Evolutionary conservation across 176 grass and related monocot genomes (phyloP).

Genomic region (Avena eriantha): DNA sequence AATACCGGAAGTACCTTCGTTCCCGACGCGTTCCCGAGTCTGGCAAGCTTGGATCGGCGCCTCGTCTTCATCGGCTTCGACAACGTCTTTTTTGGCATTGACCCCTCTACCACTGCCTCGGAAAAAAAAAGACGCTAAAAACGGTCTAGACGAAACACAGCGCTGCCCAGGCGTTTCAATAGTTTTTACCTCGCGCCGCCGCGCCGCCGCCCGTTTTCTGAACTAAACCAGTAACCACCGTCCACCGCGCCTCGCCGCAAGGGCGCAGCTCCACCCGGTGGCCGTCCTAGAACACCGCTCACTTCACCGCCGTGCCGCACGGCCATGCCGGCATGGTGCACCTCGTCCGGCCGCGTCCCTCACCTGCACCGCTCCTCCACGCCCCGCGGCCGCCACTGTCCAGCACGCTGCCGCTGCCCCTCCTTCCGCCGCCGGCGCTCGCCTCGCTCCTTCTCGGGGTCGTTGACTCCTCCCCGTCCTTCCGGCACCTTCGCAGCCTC

Average conservation of each 20-base stretch:
- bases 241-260: background rate
- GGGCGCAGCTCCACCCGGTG: background rate
- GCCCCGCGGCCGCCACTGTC: background rate
- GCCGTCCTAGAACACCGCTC: background rate
- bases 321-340: slow-evolving; percentile 48
- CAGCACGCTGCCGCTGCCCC: slow-evolving; percentile 39
- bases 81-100: too few species aligned
- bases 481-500: slow-evolving; percentile 51
- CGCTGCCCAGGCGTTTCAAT: background rate
- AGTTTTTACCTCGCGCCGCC: slow-evolving; percentile 13
- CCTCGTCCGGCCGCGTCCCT: background rate
- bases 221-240: background rate
- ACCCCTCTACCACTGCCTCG: too few species aligned
- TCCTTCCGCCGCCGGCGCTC: slow-evolving; percentile 49
- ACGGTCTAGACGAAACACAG: too few species aligned
- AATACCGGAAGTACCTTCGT: too few species aligned
- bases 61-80: too few species aligned
- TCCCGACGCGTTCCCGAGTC: too few species aligned
- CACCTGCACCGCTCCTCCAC: background rate
- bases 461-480: slow-evolving; percentile 39
- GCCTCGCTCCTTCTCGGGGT: slow-evolving; percentile 46
- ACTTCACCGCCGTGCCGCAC: background rate
- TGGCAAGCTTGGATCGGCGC: too few species aligned
- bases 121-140: too few species aligned
- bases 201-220: background rate